Conservation (phyloP, 768 basidiomycete species). For the Tylopilus sp. region DNA sequence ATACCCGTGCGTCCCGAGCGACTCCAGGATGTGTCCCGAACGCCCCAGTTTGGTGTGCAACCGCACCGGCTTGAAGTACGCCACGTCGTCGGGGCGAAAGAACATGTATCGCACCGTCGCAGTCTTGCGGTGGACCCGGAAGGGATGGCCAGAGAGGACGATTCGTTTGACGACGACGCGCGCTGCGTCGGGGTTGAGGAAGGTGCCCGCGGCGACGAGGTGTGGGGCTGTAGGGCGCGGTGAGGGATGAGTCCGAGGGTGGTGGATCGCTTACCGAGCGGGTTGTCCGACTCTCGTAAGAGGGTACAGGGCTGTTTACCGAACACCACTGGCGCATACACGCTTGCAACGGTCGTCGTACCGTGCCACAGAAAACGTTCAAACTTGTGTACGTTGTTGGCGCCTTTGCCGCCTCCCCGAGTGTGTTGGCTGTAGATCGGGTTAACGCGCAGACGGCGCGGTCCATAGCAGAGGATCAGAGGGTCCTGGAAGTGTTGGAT, state of each 20-base stretch:
- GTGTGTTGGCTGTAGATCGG: conserved; percentile 93
- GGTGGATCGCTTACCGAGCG: conserved; percentile 42
- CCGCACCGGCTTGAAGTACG: conserved; percentile 92
- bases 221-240: conserved; percentile 51
- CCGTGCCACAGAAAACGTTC: conserved; percentile 89
- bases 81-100: conserved; percentile 90
- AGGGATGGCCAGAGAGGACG: conserved; percentile 92
- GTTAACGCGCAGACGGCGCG: conserved; percentile 77
- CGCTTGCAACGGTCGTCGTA: conserved; percentile 75
- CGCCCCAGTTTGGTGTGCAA: conserved; percentile 90
- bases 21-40: conserved; percentile 84
- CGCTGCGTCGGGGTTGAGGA: conserved; percentile 86
- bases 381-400: conserved; percentile 97
- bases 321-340: conserved; percentile 85
- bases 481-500: conserved; percentile 58
- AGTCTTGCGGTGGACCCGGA: conserved; percentile 95
- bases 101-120: conserved; percentile 99
- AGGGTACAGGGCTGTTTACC: conserved; percentile 76
- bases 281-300: conserved; percentile 64
- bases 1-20: conserved; percentile 95
- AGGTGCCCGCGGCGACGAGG: conserved; percentile 87
- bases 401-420: conserved; percentile 83
- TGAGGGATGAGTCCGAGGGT: neutral
- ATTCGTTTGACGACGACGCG: conserved; percentile 92
- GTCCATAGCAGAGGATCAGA: conserved; percentile 83